Percentiles rank a stretch among this genome's conserved stretches.
Evolutionary conservation across 208 protist species (phyloP).

Genomic region (Herpetomonas tarakana): DNA sequence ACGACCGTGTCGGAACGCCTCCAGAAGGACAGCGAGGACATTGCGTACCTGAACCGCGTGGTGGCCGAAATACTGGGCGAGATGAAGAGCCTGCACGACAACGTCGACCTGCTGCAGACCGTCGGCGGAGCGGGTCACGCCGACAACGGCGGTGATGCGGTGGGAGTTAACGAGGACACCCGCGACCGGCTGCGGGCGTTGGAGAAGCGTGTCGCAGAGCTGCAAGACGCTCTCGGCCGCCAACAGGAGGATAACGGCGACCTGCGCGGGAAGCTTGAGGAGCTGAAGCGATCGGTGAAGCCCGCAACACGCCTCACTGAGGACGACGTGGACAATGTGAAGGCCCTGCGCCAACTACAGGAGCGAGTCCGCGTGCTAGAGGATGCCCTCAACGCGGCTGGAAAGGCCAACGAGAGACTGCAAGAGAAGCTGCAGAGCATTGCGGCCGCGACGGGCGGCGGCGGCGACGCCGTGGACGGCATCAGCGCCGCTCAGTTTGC

Average conservation of each 20-base stretch:
- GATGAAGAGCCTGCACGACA: constrained; percentile 75
- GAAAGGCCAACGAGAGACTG: constrained; percentile 43
- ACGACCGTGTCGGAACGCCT: constrained; percentile 52
- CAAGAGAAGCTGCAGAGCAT: constrained; percentile 22
- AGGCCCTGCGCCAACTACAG: constrained; percentile 14
- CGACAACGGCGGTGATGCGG: neutral
- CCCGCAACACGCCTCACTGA: constrained; percentile 28
- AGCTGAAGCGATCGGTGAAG: constrained; percentile 26
- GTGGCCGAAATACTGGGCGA: constrained; percentile 86
- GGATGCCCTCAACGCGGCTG: constrained; percentile 22
- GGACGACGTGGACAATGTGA: constrained; percentile 36
- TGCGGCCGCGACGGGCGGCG: constrained; percentile 8
- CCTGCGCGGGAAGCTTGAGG: constrained; percentile 34
- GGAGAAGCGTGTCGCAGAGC: constrained; percentile 21
- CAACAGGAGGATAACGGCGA: constrained; percentile 17
- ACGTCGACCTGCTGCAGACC: constrained; percentile 66
- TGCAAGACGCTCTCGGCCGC: constrained; percentile 14
- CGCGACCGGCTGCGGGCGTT: constrained; percentile 20
- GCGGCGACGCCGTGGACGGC: constrained; percentile 2
- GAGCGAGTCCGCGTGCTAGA: constrained; percentile 26
- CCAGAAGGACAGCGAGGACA: constrained; percentile 61
- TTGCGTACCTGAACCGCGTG: constrained; percentile 86
- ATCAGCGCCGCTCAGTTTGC: constrained; percentile 52
- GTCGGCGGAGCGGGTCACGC: neutral
- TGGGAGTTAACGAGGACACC: constrained; percentile 6